phyloP scores from a whole-genome alignment of 345 rosid species.

The Dipteronia sinensis region DNA sequence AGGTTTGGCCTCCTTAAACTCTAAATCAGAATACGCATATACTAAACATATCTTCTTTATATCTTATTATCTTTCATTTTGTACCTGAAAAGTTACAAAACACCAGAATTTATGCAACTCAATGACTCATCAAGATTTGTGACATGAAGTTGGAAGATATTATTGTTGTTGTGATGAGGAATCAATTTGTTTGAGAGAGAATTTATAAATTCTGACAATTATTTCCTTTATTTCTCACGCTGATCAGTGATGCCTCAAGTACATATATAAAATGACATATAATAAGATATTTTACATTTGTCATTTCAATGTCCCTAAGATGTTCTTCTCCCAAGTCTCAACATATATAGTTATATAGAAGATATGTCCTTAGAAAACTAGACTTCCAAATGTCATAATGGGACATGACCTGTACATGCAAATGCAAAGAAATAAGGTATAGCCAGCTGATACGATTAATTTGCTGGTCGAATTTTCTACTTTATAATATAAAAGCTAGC shows the following conservation, averaged over 20 bases:
- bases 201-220: not conserved
- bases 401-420: not conserved
- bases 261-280: not conserved
- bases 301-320: slow-evolving; percentile 16
- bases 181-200: not conserved
- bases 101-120: slow-evolving; percentile 8
- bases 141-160: not conserved
- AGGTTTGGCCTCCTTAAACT: not conserved
- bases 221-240: not conserved
- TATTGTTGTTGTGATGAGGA: not conserved
- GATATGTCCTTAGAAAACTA: not conserved
- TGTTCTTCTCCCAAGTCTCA: not conserved
- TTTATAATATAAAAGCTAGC: too few species aligned
- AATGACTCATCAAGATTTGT: not conserved
- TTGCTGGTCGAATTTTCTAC: not conserved
- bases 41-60: not conserved
- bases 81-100: not conserved
- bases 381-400: not conserved
- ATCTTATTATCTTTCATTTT: too few species aligned
- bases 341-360: not conserved
- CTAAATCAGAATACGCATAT: not conserved
- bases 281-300: not conserved
- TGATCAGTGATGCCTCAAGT: not conserved
- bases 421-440: not conserved
- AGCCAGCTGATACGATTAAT: not conserved